A percentile compares a stretch with the other conserved stretches of the same genome.
Evolutionary conservation across 2,329 filamentous ascomycete genomes (phyloP).

Genomic region (Claviceps sp.): DNA sequence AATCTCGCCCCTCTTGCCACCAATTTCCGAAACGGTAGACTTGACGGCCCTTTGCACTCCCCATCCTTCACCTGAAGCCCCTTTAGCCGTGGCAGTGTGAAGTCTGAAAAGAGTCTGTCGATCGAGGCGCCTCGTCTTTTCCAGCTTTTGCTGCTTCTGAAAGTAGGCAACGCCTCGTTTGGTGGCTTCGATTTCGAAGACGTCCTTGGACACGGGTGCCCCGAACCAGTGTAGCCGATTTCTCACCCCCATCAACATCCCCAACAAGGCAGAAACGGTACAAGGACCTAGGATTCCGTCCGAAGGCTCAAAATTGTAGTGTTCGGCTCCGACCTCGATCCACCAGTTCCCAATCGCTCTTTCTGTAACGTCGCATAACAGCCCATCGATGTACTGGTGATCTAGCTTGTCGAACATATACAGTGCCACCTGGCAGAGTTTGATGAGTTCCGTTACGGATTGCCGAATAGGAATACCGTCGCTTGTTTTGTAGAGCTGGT

Average conservation of each 20-base stretch:
- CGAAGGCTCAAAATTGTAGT: slow-evolving; percentile 83
- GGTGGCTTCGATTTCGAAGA: slow-evolving; percentile 71
- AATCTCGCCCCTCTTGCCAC: slow-evolving; percentile 86
- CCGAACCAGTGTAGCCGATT: slow-evolving; percentile 79
- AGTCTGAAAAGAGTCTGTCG: slow-evolving; percentile 69
- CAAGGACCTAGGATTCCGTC: slow-evolving; percentile 89
- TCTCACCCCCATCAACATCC: slow-evolving; percentile 76
- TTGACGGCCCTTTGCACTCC: slow-evolving; percentile 89
- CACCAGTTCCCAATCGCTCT: slow-evolving; percentile 88
- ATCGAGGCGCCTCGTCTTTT: slow-evolving; percentile 66
- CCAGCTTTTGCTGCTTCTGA: slow-evolving; percentile 76
- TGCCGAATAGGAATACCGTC: slow-evolving; percentile 67
- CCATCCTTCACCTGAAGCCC: slow-evolving; percentile 80
- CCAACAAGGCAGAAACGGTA: slow-evolving; percentile 76
- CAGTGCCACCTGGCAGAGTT: slow-evolving; percentile 79
- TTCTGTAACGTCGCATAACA: slow-evolving; percentile 89
- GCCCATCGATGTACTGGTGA: slow-evolving; percentile 79
- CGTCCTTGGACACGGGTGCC: slow-evolving; percentile 76
- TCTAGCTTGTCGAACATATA: slow-evolving; percentile 78
- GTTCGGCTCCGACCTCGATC: slow-evolving; percentile 81
- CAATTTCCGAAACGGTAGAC: slow-evolving; percentile 84
- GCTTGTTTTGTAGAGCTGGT: slow-evolving; percentile 77
- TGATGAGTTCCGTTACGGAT: slow-evolving; percentile 78
- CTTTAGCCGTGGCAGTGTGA: slow-evolving; percentile 76
- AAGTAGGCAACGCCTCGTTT: slow-evolving; percentile 79